These are phyloP conservation scores for Meripilus lineatus DNA, from an alignment of 1,284 basidiomycete genomes.

Conservation along the genomic window DNA sequence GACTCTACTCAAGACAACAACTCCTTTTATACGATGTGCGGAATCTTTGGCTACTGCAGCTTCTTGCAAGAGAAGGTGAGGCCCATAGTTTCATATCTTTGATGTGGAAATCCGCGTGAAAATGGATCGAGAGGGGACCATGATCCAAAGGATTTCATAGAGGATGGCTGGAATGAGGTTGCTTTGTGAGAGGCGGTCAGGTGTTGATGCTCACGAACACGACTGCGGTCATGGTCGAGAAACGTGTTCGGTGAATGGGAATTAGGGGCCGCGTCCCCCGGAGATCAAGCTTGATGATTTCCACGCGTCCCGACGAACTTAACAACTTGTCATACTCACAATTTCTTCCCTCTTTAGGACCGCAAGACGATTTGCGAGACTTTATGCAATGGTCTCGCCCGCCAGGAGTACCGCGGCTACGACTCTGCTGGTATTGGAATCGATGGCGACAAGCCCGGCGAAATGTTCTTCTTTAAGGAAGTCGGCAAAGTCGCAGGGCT, in stretches of 20 bases:
- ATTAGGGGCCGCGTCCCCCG: background rate
- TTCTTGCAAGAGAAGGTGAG: slow-evolving; percentile 89
- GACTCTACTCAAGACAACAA: too few species aligned
- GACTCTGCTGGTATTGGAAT: slow-evolving; percentile 96
- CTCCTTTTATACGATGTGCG: slow-evolving; percentile 66
- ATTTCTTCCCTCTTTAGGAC: slow-evolving; percentile 47
- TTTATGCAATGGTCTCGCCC: slow-evolving; percentile 87
- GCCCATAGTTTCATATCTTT: slow-evolving; percentile 7
- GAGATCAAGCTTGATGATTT: background rate
- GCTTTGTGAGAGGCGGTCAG: background rate
- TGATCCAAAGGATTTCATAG: too few species aligned
- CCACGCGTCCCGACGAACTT: background rate
- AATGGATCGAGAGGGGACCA: background rate
- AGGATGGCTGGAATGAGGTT: background rate
- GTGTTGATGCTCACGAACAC: background rate
- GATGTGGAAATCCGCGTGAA: background rate
- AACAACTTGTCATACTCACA: slow-evolving; percentile 15
- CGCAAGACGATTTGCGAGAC: slow-evolving; percentile 92
- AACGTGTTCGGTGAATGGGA: background rate
- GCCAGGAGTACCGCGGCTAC: slow-evolving; percentile 98
- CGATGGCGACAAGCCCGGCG: slow-evolving; percentile 85
- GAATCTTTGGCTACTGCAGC: slow-evolving; percentile 95
- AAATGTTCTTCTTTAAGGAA: slow-evolving; percentile 91
- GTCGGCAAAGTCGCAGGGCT: slow-evolving; percentile 97
- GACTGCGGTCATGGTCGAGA: background rate